Evolutionary conservation across 129 eudicot species (phyloP).

Genomic region (Ambrosia trifida): DNA sequence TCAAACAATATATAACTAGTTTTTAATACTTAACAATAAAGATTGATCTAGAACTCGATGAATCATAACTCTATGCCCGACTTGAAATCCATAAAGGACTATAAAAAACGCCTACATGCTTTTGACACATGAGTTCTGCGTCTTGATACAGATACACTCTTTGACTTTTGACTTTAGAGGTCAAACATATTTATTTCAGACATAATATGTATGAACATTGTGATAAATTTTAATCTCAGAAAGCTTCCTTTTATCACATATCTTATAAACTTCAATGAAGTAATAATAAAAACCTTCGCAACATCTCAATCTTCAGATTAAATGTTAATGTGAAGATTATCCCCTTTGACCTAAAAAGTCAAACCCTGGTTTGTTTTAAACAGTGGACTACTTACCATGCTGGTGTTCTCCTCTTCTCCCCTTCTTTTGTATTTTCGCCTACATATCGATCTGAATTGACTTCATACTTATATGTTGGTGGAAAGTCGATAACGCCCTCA

Average conservation of each 20-base stretch:
- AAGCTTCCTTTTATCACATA: not conserved
- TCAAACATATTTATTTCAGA: not conserved
- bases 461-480: conserved; percentile 93
- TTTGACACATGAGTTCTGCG: not conserved
- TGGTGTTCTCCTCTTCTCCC: conserved; percentile 93
- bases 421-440: conserved; percentile 85
- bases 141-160: not conserved
- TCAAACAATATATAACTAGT: not conserved
- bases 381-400: conserved; percentile 67
- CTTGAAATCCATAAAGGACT: no score
- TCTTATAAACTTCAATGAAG: not conserved
- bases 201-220: not conserved
- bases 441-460: conserved; percentile 73
- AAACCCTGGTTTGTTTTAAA: not conserved
- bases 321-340: not conserved
- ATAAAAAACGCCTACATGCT: no score
- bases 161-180: conserved; percentile 14
- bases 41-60: not conserved
- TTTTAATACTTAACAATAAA: not conserved
- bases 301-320: not conserved
- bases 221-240: not conserved
- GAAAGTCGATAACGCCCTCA: conserved; percentile 73
- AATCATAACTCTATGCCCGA: no score
- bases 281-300: not conserved
- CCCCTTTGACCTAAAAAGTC: conserved; percentile 18